Conservation (phyloP, 495 filamentous ascomycete species). For the Penicillium salamii region DNA sequence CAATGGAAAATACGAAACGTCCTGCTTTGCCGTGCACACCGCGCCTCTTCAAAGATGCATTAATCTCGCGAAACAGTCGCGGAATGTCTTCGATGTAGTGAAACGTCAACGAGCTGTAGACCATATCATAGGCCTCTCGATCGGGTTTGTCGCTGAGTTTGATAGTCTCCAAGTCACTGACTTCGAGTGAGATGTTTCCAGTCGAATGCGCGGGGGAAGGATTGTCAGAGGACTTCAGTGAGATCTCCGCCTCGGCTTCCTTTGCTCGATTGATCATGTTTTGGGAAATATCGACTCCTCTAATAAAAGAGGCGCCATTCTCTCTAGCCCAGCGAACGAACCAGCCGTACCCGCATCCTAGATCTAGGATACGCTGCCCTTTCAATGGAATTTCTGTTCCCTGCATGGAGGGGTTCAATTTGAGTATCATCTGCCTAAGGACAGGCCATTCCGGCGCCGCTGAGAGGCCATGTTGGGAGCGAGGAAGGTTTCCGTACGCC, state of each 20-base stretch:
- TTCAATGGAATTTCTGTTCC: background rate
- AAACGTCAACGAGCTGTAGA: slow-evolving; percentile 23
- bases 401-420: no score
- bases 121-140: slow-evolving; percentile 11
- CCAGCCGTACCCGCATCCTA: slow-evolving; percentile 27
- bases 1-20: slow-evolving; percentile 19
- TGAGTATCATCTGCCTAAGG: slow-evolving; percentile 14
- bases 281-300: slow-evolving; percentile 19
- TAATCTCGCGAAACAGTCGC: slow-evolving; percentile 11
- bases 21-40: background rate
- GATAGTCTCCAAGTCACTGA: slow-evolving; percentile 3
- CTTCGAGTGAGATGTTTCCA: background rate
- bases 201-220: background rate
- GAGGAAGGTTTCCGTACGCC: slow-evolving; percentile 16
- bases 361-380: slow-evolving; percentile 11
- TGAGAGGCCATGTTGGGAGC: slow-evolving; percentile 19
- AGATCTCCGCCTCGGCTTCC: slow-evolving; percentile 7
- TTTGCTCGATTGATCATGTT: slow-evolving; percentile 20
- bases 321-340: slow-evolving; percentile 22
- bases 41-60: slow-evolving; percentile 4
- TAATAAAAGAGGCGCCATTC: slow-evolving; percentile 6
- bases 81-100: slow-evolving; percentile 22
- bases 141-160: background rate
- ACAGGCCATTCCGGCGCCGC: slow-evolving; percentile 23
- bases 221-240: background rate